phyloP scores from a whole-genome alignment of 2,329 filamentous ascomycete species.

The Cryphonectria parasitica region DNA sequence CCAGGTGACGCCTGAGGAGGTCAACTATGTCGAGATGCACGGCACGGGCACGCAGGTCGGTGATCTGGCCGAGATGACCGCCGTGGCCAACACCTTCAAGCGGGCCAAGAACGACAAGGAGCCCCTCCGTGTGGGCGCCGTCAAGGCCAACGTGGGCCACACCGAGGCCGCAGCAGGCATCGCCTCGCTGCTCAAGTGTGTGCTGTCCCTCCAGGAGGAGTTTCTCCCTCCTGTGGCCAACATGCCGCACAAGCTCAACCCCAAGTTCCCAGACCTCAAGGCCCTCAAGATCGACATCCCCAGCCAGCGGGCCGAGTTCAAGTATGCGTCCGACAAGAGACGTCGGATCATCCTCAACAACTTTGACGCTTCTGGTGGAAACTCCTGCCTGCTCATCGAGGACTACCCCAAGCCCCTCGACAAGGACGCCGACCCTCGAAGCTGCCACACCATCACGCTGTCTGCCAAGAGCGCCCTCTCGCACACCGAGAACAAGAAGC shows the following conservation, averaged over 20 bases:
- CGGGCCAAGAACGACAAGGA: slow-evolving; percentile 19
- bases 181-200: slow-evolving; percentile 58
- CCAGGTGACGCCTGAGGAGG: slow-evolving; percentile 32
- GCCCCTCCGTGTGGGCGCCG: slow-evolving; percentile 58
- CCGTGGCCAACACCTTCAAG: slow-evolving; percentile 22
- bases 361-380: slow-evolving; percentile 68
- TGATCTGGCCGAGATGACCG: slow-evolving; percentile 38
- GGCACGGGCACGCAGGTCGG: slow-evolving; percentile 49
- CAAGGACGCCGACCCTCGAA: slow-evolving; percentile 48
- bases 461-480: slow-evolving; percentile 52
- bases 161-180: slow-evolving; percentile 59
- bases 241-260: slow-evolving; percentile 63
- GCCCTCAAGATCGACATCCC: slow-evolving; percentile 57
- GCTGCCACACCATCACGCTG: slow-evolving; percentile 55
- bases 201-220: slow-evolving; percentile 61
- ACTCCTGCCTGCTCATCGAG: slow-evolving; percentile 64
- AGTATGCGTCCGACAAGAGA: slow-evolving; percentile 45
- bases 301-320: slow-evolving; percentile 48
- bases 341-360: slow-evolving; percentile 59
- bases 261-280: slow-evolving; percentile 55
- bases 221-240: slow-evolving; percentile 63
- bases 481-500: slow-evolving; percentile 57
- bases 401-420: slow-evolving; percentile 49
- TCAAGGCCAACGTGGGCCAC: slow-evolving; percentile 64
- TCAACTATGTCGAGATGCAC: slow-evolving; percentile 44